Evolutionary conservation across 2,329 filamentous ascomycete species (phyloP).

Genomic region (Epichloe gansuensis): DNA sequence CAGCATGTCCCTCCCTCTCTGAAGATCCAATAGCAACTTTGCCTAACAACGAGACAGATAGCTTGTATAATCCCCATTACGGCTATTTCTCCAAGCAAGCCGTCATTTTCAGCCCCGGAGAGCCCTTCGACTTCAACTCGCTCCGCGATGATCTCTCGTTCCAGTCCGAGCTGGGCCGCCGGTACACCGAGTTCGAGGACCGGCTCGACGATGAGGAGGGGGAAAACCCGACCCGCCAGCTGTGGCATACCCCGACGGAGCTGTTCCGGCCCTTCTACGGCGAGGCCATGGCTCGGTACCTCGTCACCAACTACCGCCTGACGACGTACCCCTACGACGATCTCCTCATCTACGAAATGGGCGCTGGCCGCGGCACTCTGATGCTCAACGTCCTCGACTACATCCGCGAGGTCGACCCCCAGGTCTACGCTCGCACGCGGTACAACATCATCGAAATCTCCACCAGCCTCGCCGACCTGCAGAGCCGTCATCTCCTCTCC

Average conservation of each 20-base stretch:
- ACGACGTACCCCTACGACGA: constrained; percentile 92
- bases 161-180: constrained; percentile 57
- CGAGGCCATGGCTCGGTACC: constrained; percentile 90
- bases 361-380: constrained; percentile 88
- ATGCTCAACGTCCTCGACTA: constrained; percentile 98
- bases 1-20: too few species aligned
- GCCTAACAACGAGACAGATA: constrained; percentile 44
- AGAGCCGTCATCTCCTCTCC: constrained; percentile 55
- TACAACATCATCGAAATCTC: constrained; percentile 97
- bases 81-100: constrained; percentile 95
- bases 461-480: constrained; percentile 61
- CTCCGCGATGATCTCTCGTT: constrained; percentile 81
- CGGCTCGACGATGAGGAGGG: constrained; percentile 56
- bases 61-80: constrained; percentile 85
- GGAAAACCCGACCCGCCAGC: constrained; percentile 63
- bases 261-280: constrained; percentile 94
- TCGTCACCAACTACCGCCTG: constrained; percentile 91
- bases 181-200: constrained; percentile 88
- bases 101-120: constrained; percentile 86
- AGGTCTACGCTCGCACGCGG: constrained; percentile 85
- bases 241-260: constrained; percentile 98
- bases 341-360: constrained; percentile 97
- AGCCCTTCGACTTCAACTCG: constrained; percentile 75
- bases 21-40: neutral
- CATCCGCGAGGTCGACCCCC: constrained; percentile 76